Base-by-base conservation (phyloP, 2,329 filamentous ascomycete species). In the Pseudogymnoascus sp. region DNA sequence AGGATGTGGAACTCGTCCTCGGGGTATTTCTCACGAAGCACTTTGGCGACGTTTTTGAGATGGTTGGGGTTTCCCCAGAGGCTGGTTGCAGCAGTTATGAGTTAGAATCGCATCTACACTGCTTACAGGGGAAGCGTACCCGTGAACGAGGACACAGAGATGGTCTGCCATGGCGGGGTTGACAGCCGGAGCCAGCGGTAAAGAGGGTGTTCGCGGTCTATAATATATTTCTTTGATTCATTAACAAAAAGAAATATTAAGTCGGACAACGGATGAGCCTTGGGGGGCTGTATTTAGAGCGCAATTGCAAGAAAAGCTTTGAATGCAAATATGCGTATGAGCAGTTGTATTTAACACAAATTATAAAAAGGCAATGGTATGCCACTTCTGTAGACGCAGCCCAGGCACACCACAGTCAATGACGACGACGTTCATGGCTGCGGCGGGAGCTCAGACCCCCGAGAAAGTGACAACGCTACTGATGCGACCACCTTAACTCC, bases 11-110 rank as follows among this genome's bases (percentile, higher is more conserved):
- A 77, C 67, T 82, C 76, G 65, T 90, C 86, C 67, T 82, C 79
- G 1, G 85, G 73, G 71, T 88, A 80, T 65, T 82, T 78, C 26
- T 82, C 80, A 65, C 86, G 83, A 7, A 95, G 77, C 7, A 82
- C 79, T 66, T 86, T 85, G 64, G 87, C 87, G 64, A 93, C 79
- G 63, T 83, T 86, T 65, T 80, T 80, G 75, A 93, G 83, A 74
- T 95, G 89, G 59, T 80, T 79, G 1, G 90, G 90, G 67, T 91
- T 90, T 19, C 90, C 90, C 90, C 90, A 93, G 67, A 93, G 80
- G 77, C 90, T 78, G 64, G 37, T 59, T 29, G 17, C 17, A 11
- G 23, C 44, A 17, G 23, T 5, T 7, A 33, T 15, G 29, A 59
- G 13, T 61, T 56, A 56, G 26, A 56, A 9, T 33, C 17, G 17